Evolutionary conservation across 78 protist genomes (phyloP), one percentile per base, ranked within the genome.

Genomic region (Dictyostelium intermedium): DNA sequence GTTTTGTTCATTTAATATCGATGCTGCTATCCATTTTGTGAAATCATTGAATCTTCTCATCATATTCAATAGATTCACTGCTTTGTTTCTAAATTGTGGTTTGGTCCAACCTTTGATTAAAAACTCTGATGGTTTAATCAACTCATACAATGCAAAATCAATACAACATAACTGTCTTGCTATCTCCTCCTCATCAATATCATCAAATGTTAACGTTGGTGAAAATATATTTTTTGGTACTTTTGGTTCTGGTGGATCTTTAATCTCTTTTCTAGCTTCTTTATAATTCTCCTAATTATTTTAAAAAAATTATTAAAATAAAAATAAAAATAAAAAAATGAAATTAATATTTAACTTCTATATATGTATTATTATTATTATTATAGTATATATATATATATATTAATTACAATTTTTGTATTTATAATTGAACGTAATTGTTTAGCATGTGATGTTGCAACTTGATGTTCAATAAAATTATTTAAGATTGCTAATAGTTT

Each of bases 101-200:
- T 91, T 93, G 11, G 70, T 91, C 97, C 97, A 96, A n/a, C 87
- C 83, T 45, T 91, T 94, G 11, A 93, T 96, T 63, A 96, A 78
- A 35, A 96, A 80, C 66, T 96, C 97, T 5, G 91, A 39, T 56
- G 96, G 69, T 60, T 91, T 94, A 27, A 94, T 94, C 41, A 37
- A 43, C 37, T 86, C 92, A 61, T 89, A 94, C 79, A 94, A 63
- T 37, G 56, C 70, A 82, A 94, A 94, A 76, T 94, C 96, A 50
- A 94, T 81, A 25, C 87, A 32, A 78, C 95, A 87, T 32, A 94
- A 77, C n/a, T 93, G 96, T 91, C 96, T 94, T 14, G 96, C 96
- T 39, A 94, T 94, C 25, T 94, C 96, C 23, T 86, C 93, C 41
- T 89, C 96, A 47, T 94, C 93, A 23, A 94, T 76, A 66, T 94